Conservation (phyloP, 2,329 filamentous ascomycete species). For the Lizonia empirigonia region DNA sequence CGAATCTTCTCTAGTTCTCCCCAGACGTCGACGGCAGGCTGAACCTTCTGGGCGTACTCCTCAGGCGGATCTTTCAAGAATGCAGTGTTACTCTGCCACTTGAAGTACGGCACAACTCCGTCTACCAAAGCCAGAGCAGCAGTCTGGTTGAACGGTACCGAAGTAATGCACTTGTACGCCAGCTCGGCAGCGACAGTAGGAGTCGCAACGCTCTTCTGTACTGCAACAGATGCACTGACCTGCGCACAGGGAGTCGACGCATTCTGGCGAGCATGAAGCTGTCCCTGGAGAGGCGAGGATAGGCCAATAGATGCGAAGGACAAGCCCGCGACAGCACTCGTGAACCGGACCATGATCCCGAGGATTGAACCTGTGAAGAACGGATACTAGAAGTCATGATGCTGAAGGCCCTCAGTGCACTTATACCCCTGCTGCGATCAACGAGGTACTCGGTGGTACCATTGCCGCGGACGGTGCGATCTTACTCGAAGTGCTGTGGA, state of each 20-base stretch:
- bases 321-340: constrained; percentile 27
- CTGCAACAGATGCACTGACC: constrained; percentile 37
- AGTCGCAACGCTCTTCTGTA: constrained; percentile 31
- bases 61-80: constrained; percentile 54
- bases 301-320: constrained; percentile 36
- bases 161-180: constrained; percentile 55
- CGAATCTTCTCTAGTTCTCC: constrained; percentile 48
- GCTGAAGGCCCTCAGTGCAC: constrained; percentile 3
- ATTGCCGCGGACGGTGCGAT: constrained; percentile 11
- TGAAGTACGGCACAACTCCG: constrained; percentile 52
- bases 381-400: neutral
- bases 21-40: constrained; percentile 51
- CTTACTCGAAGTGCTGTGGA: constrained; percentile 9
- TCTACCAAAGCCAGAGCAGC: constrained; percentile 50
- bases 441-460: constrained; percentile 2
- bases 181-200: constrained; percentile 52
- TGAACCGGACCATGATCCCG: constrained; percentile 33
- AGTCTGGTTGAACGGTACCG: constrained; percentile 53
- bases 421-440: constrained; percentile 16
- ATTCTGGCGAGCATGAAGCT: constrained; percentile 36
- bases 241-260: constrained; percentile 41
- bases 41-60: constrained; percentile 55
- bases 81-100: constrained; percentile 54
- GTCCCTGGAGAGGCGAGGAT: constrained; percentile 31
- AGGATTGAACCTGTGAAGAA: constrained; percentile 6